Evolutionary conservation across 805 yeast species (phyloP).

Genomic region (Hanseniaspora nectarophila): DNA sequence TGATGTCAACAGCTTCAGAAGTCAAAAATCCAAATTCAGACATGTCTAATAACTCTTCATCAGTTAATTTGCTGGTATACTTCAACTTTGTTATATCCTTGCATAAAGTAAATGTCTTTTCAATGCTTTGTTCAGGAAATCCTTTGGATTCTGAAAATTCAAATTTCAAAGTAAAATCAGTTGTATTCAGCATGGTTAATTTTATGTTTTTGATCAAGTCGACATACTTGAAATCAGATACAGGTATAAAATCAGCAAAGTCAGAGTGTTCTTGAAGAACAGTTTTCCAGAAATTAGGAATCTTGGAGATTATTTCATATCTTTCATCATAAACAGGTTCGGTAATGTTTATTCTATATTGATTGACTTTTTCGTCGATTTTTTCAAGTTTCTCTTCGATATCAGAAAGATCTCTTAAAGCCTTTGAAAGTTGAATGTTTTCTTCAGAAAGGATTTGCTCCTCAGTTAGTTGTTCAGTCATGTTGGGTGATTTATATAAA

Average conservation of each 20-base stretch:
- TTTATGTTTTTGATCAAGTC: conserved; percentile 46
- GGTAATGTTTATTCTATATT: conserved; percentile 40
- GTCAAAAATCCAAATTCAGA: conserved; percentile 45
- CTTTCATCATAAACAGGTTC: conserved; percentile 49
- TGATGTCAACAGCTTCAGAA: conserved; percentile 43
- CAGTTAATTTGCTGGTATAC: conserved; percentile 21
- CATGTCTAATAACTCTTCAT: conserved; percentile 32
- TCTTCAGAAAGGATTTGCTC: conserved; percentile 9
- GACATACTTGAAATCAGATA: conserved; percentile 64
- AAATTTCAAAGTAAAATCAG: conserved; percentile 37
- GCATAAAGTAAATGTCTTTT: conserved; percentile 44
- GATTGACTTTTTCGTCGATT: conserved; percentile 49
- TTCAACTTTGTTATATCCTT: conserved; percentile 19
- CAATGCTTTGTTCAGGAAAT: conserved; percentile 45
- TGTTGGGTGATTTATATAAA: background rate
- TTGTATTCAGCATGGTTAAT: background rate
- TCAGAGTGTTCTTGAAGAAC: conserved; percentile 76
- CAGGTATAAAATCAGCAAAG: conserved; percentile 64
- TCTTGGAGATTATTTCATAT: conserved; percentile 37
- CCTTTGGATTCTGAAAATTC: conserved; percentile 42
- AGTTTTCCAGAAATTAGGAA: conserved; percentile 79
- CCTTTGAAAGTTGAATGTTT: conserved; percentile 17
- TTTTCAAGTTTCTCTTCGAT: conserved; percentile 47
- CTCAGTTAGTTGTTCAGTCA: conserved; percentile 4
- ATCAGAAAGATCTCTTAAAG: conserved; percentile 40